These are phyloP conservation scores for Apiotrichum montevideense DNA, from an alignment of 1,284 basidiomycete species.

Conservation along the genomic window DNA sequence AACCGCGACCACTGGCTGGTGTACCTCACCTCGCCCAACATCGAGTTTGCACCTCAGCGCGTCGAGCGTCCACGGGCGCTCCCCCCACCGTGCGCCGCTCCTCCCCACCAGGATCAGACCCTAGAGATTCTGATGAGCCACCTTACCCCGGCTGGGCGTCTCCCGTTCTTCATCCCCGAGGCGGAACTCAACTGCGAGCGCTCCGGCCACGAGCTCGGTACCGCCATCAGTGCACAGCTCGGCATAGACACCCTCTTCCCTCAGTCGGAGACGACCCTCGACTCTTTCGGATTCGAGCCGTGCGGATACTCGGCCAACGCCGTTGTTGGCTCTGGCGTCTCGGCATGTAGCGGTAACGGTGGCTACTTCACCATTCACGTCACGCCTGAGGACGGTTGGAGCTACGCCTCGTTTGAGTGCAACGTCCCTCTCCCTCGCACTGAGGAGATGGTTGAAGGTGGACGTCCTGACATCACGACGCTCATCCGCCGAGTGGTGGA, in stretches of 20 bases:
- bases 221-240: constrained; percentile 62
- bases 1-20: constrained; percentile 99
- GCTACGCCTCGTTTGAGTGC: constrained; percentile 97
- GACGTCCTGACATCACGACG: constrained; percentile 60
- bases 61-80: constrained; percentile 8
- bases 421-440: constrained; percentile 70
- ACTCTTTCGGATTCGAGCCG: constrained; percentile 89
- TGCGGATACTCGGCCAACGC: constrained; percentile 98
- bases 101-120: constrained; percentile 65
- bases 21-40: constrained; percentile 69
- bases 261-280: constrained; percentile 67
- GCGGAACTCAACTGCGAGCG: constrained; percentile 10
- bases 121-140: constrained; percentile 98
- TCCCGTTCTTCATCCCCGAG: constrained; percentile 67
- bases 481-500: constrained; percentile 80
- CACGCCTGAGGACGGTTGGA: constrained; percentile 94
- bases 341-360: constrained; percentile 49
- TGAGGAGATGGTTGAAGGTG: background rate
- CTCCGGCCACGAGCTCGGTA: constrained; percentile 59
- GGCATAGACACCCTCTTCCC: constrained; percentile 83
- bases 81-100: constrained; percentile 5
- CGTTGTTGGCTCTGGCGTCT: constrained; percentile 58
- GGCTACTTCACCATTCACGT: constrained; percentile 99
- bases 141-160: constrained; percentile 67
- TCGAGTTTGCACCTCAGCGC: constrained; percentile 1